These are phyloP conservation scores for Diospyros lotus DNA, from an alignment of 148 eudicot species.

Conservation along the genomic window DNA sequence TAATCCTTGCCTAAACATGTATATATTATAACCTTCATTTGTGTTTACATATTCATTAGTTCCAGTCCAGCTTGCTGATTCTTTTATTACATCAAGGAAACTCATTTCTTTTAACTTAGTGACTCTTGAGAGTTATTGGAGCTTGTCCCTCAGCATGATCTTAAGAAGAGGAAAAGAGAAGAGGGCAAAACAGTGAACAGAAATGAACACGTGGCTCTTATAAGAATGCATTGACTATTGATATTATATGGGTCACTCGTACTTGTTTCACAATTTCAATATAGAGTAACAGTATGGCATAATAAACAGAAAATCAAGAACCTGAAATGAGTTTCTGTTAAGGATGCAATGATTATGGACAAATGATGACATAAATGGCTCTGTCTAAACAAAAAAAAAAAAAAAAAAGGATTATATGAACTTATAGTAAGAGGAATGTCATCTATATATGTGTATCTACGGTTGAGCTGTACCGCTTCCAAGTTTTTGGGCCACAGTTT, in stretches of 20 bases:
- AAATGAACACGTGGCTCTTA: too few relatives aligned
- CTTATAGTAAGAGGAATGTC: background rate
- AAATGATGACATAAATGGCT: background rate
- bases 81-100: background rate
- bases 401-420: too few relatives aligned
- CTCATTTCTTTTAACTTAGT: background rate
- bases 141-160: too few relatives aligned
- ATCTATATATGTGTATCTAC: background rate
- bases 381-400: background rate
- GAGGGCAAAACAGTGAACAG: too few relatives aligned
- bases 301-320: too few relatives aligned
- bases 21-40: too few relatives aligned
- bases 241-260: too few relatives aligned
- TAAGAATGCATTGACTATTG: too few relatives aligned
- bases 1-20: background rate
- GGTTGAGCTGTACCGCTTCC: background rate
- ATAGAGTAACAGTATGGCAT: too few relatives aligned
- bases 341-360: constrained; percentile 5
- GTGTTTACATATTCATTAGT: background rate
- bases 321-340: background rate
- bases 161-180: too few relatives aligned
- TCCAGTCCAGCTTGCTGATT: background rate
- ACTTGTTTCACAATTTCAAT: too few relatives aligned
- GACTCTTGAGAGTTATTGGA: too few relatives aligned
- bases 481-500: background rate